Base-by-base conservation (phyloP, 352 stramenopile species). In the Globisporangium emineosum region DNA sequence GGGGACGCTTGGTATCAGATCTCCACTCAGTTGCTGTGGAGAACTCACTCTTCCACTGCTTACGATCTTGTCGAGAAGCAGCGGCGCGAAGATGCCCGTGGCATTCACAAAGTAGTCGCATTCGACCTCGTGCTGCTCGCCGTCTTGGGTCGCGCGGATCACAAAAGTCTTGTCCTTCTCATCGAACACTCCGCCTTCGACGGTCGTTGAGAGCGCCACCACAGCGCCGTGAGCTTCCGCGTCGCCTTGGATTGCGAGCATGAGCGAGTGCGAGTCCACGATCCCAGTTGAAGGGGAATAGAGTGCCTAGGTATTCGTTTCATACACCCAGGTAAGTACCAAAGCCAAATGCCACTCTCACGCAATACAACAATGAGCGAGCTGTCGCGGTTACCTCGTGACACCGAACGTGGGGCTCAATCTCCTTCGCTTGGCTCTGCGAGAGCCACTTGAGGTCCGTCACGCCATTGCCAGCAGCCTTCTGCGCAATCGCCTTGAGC, bases 201-300 rank as follows among this genome's bases (percentile, higher is more conserved):
- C 90, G 0, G 62, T 37, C 3, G 82, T 93, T 19, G 77, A 65
- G 35, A 97, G 79, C 3, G 76, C 91, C 10, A 99, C 68, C 1
- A 83, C 83, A 0, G 90, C 82, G 4, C 95, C 94, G 64, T 96
- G 62, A 0, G 82, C 73, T 77, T 98, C 91, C 0, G 91, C 92
- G 53, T 99, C 96, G 2, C 78, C 77, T 49, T 98, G 83, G 13
- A 99, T 73, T 61, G 87, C 89, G 37, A 91, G 77, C 81, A 98
- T 94, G 17, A 98, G 82, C 2, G 72, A 77, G 66, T 98, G 92
- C 32, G 87, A 96, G 81, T 99, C 96, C 17, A 99, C 71, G 61
- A 99, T 96, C 2, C 97, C 97, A 6, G 97, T 99, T 0, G 89
- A 98, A 5, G 97, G 96, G n/a, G 93, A 98, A 43, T 93, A 90